Conservation (phyloP, 257 asterid species). For the Fraxinus pennsylvanica region DNA sequence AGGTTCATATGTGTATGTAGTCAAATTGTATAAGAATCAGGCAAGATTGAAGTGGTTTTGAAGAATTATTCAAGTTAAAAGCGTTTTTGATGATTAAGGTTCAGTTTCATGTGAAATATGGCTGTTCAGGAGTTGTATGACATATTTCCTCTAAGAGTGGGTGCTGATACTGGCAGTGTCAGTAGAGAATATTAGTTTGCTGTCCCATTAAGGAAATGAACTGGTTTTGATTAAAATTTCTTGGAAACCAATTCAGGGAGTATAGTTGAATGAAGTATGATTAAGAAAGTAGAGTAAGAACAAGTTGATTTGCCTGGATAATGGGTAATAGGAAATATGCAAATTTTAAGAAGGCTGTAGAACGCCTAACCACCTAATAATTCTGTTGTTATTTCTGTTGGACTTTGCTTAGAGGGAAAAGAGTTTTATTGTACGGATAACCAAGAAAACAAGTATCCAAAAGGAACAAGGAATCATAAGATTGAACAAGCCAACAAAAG, state of each 20-base stretch:
- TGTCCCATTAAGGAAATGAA: neutral
- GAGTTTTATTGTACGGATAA: neutral
- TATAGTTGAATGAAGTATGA: neutral
- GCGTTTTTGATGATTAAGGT: neutral
- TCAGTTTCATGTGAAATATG: neutral
- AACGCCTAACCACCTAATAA: neutral
- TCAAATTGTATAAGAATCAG: neutral
- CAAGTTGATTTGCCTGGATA: too few relatives aligned
- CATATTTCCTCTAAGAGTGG: neutral
- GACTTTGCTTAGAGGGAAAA: neutral
- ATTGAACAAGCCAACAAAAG: neutral
- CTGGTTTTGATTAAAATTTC: neutral
- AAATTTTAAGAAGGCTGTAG: neutral
- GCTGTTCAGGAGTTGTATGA: neutral
- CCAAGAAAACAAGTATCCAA: neutral
- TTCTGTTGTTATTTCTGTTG: neutral
- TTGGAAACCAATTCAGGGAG: neutral
- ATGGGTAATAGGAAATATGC: too few relatives aligned
- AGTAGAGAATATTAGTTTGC: too few relatives aligned
- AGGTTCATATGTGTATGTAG: neutral
- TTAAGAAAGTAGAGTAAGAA: too few relatives aligned
- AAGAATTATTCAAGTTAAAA: neutral
- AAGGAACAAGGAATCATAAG: neutral
- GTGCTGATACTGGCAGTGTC: neutral
- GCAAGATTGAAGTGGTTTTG: neutral